Evolutionary conservation across 805 yeast species (phyloP).

Genomic region (Kluyveromyces starmeri): DNA sequence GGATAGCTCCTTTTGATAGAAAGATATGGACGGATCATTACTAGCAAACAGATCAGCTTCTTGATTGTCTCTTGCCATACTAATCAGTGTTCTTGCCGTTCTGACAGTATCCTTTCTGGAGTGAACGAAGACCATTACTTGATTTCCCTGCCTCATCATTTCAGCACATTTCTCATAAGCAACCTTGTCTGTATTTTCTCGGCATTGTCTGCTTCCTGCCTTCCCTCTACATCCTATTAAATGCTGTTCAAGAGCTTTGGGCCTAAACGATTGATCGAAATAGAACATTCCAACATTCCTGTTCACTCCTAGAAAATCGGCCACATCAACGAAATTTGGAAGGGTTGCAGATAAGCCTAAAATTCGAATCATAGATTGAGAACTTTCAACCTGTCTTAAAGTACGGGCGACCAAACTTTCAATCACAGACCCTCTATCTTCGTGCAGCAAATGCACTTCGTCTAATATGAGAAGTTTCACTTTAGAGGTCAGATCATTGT

Average conservation of each 20-base stretch:
- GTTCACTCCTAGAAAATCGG: slow-evolving; percentile 89
- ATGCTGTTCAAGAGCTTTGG: slow-evolving; percentile 86
- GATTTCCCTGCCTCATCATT: slow-evolving; percentile 61
- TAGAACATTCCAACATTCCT: slow-evolving; percentile 86
- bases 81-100: slow-evolving; percentile 65
- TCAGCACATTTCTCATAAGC: slow-evolving; percentile 69
- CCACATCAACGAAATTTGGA: slow-evolving; percentile 87
- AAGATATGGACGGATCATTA: slow-evolving; percentile 17
- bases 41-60: slow-evolving; percentile 40
- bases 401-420: slow-evolving; percentile 95
- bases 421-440: slow-evolving; percentile 95
- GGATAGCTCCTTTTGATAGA: slow-evolving; percentile 55
- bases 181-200: slow-evolving; percentile 65
- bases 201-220: slow-evolving; percentile 60
- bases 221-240: slow-evolving; percentile 81
- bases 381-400: slow-evolving; percentile 84
- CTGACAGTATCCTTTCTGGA: slow-evolving; percentile 88
- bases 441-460: slow-evolving; percentile 93
- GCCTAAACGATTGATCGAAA: slow-evolving; percentile 88
- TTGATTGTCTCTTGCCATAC: slow-evolving; percentile 53
- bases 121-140: slow-evolving; percentile 95
- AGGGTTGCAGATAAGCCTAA: slow-evolving; percentile 90
- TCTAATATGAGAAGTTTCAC: slow-evolving; percentile 84
- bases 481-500: slow-evolving; percentile 71
- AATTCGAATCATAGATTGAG: slow-evolving; percentile 90